phyloP scores from a whole-genome alignment of 2,329 filamentous ascomycete genomes.

The Lachnellula cervina region DNA sequence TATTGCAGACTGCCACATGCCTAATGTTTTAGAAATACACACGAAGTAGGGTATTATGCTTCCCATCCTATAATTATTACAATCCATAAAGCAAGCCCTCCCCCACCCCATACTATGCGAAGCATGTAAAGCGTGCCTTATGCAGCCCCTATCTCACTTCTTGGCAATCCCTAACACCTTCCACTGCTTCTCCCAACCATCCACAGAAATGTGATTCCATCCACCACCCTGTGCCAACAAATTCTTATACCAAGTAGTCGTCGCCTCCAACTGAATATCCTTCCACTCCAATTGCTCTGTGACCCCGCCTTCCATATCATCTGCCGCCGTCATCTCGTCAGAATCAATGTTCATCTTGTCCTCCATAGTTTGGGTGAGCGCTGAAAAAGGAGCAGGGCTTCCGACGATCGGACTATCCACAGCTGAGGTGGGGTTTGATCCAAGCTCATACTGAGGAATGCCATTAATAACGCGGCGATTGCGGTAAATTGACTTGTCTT shows the following conservation, averaged over 20 bases:
- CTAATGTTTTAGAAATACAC: too few relatives aligned
- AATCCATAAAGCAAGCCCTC: too few relatives aligned
- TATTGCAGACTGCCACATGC: too few relatives aligned
- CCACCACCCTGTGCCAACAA: not conserved
- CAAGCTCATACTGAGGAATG: not conserved
- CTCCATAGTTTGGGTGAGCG: too few relatives aligned
- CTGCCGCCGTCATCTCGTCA: not conserved
- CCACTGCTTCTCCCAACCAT: not conserved
- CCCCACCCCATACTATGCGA: not conserved
- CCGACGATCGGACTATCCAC: not conserved
- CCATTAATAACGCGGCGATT: constrained; percentile 47
- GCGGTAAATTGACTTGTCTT: constrained; percentile 91
- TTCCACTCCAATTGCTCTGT: not conserved
- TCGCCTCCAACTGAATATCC: not conserved
- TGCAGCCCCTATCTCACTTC: not conserved
- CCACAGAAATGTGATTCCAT: constrained; percentile 3
- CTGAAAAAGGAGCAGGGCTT: too few relatives aligned
- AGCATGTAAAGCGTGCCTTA: not conserved
- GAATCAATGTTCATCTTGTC: not conserved
- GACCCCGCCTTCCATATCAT: not conserved
- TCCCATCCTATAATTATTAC: too few relatives aligned
- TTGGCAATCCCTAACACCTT: not conserved
- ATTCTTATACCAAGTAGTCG: not conserved
- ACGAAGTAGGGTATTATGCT: too few relatives aligned
- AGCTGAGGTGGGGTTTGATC: not conserved